phyloP scores from a whole-genome alignment of 2,329 filamentous ascomycete species.

The Pseudophaeomoniella oleicola region DNA sequence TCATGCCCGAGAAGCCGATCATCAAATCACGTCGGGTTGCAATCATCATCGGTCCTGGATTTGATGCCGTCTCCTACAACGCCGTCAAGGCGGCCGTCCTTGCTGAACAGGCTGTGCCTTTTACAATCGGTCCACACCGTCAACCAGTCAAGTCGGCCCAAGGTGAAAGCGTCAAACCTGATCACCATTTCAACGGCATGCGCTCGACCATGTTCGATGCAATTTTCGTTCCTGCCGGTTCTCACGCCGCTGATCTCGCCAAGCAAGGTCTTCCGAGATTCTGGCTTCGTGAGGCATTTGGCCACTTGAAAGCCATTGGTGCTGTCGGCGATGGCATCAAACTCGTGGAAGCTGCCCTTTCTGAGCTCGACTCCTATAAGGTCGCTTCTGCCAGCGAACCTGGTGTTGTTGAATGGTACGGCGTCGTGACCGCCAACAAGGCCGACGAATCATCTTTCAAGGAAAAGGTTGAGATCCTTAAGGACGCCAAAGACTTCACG shows the following conservation, averaged over 20 bases:
- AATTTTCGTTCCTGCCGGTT: conserved; percentile 60
- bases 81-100: conserved; percentile 50
- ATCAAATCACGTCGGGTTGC: conserved; percentile 59
- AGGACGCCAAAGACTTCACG: conserved; percentile 54
- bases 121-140: conserved; percentile 57
- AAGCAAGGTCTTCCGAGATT: conserved; percentile 60
- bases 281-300: conserved; percentile 68
- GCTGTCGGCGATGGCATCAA: conserved; percentile 59
- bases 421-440: conserved; percentile 54
- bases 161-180: conserved; percentile 46
- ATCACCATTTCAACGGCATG: conserved; percentile 69
- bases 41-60: conserved; percentile 66
- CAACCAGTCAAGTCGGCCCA: conserved; percentile 50
- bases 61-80: conserved; percentile 50
- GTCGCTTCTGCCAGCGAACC: conserved; percentile 33
- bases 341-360: conserved; percentile 38
- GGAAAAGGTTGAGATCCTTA: conserved; percentile 48
- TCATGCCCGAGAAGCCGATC: conserved; percentile 45
- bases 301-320: conserved; percentile 65
- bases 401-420: conserved; percentile 53
- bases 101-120: conserved; percentile 49
- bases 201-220: conserved; percentile 68
- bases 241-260: conserved; percentile 44
- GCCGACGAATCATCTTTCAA: conserved; percentile 38
- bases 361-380: conserved; percentile 29